These are phyloP conservation scores for Draba incana DNA, from an alignment of 345 rosid species.

Conservation along the genomic window DNA sequence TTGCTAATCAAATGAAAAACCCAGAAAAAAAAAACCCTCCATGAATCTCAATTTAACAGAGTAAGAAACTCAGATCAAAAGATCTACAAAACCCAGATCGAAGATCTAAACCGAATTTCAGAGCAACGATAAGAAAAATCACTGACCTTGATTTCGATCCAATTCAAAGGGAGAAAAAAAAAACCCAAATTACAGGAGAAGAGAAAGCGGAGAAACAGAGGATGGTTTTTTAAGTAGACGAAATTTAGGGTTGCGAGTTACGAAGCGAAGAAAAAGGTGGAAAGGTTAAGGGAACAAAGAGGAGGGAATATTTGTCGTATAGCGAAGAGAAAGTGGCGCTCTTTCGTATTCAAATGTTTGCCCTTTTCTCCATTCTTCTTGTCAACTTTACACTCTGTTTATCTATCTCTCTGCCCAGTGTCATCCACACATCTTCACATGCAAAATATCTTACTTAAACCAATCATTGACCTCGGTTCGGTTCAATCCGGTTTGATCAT, in stretches of 20 bases:
- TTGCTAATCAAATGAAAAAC: background rate
- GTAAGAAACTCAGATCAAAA: background rate
- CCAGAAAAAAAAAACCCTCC: background rate
- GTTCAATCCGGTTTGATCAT: background rate
- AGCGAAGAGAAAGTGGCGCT: constrained; percentile 42
- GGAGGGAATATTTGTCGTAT: constrained; percentile 39
- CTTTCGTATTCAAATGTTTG: constrained; percentile 48
- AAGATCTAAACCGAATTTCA: background rate
- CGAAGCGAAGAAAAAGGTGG: constrained; percentile 16
- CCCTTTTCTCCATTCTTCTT: constrained; percentile 29
- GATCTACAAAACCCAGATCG: constrained; percentile 11
- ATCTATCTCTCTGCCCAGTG: background rate
- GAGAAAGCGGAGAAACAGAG: background rate
- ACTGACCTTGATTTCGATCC: constrained; percentile 26
- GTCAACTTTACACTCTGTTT: constrained; percentile 36
- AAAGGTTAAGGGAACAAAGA: constrained; percentile 25
- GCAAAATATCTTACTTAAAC: constrained; percentile 15
- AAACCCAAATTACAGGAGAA: background rate
- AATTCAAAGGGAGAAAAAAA: background rate
- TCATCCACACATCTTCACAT: constrained; percentile 30
- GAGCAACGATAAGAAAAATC: background rate
- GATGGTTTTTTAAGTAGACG: constrained; percentile 26
- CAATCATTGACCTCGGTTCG: constrained; percentile 24
- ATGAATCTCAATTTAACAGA: constrained; percentile 24
- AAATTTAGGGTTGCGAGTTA: constrained; percentile 25